Percentiles rank a stretch among this genome's conserved stretches.
These are phyloP conservation scores for Coniochaeta hoffmannii DNA, from an alignment of 2,329 filamentous ascomycete species.

Conservation along the genomic window DNA sequence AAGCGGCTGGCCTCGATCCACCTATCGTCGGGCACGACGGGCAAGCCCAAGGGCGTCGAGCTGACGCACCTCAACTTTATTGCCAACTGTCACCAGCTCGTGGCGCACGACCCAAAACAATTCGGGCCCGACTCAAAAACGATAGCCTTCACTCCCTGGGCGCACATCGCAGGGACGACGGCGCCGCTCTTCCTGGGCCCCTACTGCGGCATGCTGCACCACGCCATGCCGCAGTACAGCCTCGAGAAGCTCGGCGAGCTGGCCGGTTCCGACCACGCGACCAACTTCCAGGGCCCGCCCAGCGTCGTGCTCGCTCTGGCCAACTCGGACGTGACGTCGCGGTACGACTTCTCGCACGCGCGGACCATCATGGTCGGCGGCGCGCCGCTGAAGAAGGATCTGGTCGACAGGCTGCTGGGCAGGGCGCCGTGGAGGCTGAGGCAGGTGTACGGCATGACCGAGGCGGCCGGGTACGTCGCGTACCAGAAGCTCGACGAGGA, in stretches of 20 bases:
- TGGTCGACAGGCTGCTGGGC: conserved; percentile 41
- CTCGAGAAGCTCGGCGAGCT: conserved; percentile 25
- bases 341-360: conserved; percentile 75
- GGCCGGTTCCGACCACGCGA: conserved; percentile 27
- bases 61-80: conserved; percentile 78
- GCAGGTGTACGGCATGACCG: conserved; percentile 86
- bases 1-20: conserved; percentile 10
- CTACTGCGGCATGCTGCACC: conserved; percentile 34
- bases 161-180: conserved; percentile 45
- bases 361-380: conserved; percentile 45
- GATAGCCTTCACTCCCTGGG: conserved; percentile 50
- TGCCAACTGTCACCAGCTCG: conserved; percentile 58
- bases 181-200: conserved; percentile 36
- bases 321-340: conserved; percentile 73
- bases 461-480: conserved; percentile 69
- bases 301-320: conserved; percentile 72
- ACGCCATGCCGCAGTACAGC: conserved; percentile 32
- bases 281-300: conserved; percentile 52
- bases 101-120: conserved; percentile 27
- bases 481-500: conserved; percentile 67
- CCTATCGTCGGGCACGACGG: conserved; percentile 68
- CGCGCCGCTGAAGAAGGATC: conserved; percentile 71
- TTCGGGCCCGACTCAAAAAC: conserved; percentile 25
- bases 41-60: conserved; percentile 86
- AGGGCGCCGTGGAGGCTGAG: conserved; percentile 72